Evolutionary conservation across 2,329 filamentous ascomycete species (phyloP), one percentile per base, ranked within the genome.

Genomic region (Aspergillus calidoustus): DNA sequence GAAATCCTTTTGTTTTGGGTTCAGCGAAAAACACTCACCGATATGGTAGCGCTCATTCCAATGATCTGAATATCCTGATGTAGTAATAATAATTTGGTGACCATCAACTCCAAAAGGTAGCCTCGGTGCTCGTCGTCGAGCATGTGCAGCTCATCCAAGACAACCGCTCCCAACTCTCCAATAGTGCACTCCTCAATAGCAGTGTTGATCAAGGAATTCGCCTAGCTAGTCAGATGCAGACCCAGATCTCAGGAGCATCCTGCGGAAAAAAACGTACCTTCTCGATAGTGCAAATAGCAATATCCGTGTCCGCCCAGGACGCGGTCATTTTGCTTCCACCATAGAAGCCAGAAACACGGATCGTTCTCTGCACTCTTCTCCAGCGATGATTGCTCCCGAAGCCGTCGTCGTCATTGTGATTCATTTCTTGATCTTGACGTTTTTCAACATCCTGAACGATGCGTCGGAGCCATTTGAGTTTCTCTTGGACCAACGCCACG

Each of bases 91-190:
- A 93, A 71, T 70, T 93, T 93, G 3, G 89, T 90, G 5, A 88
- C 87, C 76, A 92, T 86, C 6, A 93, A 79, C 71, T 93, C 91
- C 58, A 93, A 79, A 1, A 93, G 81, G 71, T 93, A 93, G 4
- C 91, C 91, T 13, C 91, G 86, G 66, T 89, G 85, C 64, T 89
- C 88, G 71, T 93, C 91, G 68, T 92, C 88, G 49, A 93, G 82
- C 89, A 93, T 92, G 72, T 93, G 91, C n/a, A 93, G 78, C 72
- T 93, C 91, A 69, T 93, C 91, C 38, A 93, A 80, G 15, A 93
- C 89, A 19, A 92, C 85, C 11, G 88, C 80, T 51, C 84, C 86
- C 48, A 93, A 78, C 22, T 87, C 82, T n/a, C 82, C 79, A 62
- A 92, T 84, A 3, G 82, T 86, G 70, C 85, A 87, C 64, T 93